A percentile compares a stretch with the other conserved stretches of the same genome.
Evolutionary conservation across 208 protist genomes (phyloP).

Genomic region (Leishmania braziliensis): DNA sequence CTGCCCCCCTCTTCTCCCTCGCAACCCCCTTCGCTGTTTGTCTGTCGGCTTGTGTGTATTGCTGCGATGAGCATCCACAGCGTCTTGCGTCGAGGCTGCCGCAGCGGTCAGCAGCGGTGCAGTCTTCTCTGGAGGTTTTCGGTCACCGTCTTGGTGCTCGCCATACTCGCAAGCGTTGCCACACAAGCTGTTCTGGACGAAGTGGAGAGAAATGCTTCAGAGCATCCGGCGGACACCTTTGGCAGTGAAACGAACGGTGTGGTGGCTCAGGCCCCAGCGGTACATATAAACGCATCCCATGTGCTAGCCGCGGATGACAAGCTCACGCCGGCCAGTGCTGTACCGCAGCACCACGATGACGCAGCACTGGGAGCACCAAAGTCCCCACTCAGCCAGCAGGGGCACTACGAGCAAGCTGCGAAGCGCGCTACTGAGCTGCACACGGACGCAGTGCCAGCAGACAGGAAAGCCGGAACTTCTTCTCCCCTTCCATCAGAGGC

Average conservation of each 20-base stretch:
- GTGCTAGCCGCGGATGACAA: not conserved
- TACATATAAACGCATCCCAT: not conserved
- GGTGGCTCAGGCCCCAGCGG: not conserved
- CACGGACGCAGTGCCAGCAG: not conserved
- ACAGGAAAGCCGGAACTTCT: not conserved
- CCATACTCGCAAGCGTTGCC: not conserved
- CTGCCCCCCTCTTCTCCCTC: not conserved
- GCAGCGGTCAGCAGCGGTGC: not conserved
- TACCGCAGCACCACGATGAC: not conserved
- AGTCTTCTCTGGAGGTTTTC: not conserved
- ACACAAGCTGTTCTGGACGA: not conserved
- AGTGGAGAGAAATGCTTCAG: not conserved
- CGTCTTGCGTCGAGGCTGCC: not conserved
- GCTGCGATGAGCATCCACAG: not conserved
- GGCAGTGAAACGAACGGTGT: not conserved
- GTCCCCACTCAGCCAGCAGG: not conserved
- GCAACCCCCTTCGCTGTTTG: not conserved
- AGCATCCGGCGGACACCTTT: not conserved
- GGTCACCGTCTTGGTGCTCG: not conserved
- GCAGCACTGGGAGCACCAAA: not conserved
- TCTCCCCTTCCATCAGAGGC: constrained; percentile 1
- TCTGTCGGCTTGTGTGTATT: not conserved
- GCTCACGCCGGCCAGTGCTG: not conserved
- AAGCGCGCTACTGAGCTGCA: not conserved
- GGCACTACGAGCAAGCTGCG: not conserved